Evolutionary conservation across 2,329 filamentous ascomycete species (phyloP).

Genomic region (Parascedosporium putredinis): DNA sequence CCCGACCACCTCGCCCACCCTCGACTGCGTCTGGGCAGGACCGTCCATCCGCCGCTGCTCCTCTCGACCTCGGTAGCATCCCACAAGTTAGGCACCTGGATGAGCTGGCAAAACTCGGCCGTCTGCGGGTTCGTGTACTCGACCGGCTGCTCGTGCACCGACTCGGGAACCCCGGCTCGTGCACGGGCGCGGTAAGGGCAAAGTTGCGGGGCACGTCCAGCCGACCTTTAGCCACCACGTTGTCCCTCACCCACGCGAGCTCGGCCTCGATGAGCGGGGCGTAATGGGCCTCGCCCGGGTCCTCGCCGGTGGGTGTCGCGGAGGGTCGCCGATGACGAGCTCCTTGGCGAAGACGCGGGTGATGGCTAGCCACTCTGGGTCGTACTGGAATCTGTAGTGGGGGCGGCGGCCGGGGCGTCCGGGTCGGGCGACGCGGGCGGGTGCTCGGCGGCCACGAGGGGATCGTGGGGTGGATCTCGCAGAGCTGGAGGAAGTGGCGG

Average conservation of each 20-base stretch:
- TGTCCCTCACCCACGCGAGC: constrained; percentile 68
- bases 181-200: constrained; percentile 60
- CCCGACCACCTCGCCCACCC: constrained; percentile 23
- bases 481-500: constrained; percentile 72
- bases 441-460: constrained; percentile 15
- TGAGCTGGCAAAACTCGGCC: constrained; percentile 63
- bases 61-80: constrained; percentile 63
- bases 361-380: constrained; percentile 92
- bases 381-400: constrained; percentile 62
- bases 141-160: constrained; percentile 51
- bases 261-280: constrained; percentile 56
- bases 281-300: constrained; percentile 63
- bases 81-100: constrained; percentile 69
- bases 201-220: constrained; percentile 73
- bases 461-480: constrained; percentile 47
- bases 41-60: constrained; percentile 45
- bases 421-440: constrained; percentile 11
- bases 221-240: constrained; percentile 53
- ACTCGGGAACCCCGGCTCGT: constrained; percentile 48
- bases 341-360: constrained; percentile 66
- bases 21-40: constrained; percentile 32
- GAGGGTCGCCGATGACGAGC: constrained; percentile 52
- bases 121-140: constrained; percentile 90
- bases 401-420: too few species aligned
- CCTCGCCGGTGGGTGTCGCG: constrained; percentile 37